Evolutionary conservation across 371 early-diverging fungal genomes (phyloP), one percentile per base, ranked within the genome.

Genomic region (Entomophthora muscae): DNA sequence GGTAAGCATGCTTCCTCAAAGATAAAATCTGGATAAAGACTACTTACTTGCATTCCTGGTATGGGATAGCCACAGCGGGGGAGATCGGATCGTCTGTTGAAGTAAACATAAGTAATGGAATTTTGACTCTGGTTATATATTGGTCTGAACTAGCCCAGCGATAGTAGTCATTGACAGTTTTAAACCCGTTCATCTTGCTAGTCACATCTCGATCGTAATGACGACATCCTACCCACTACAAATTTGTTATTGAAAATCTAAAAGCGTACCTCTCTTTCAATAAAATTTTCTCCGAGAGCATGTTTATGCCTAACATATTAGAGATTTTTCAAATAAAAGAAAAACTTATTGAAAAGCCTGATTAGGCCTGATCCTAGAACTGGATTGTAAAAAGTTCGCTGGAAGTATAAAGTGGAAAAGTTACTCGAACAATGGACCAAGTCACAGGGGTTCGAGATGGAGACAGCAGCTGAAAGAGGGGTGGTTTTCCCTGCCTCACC

Each of bases 21-120:
- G 56, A 22, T 3, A 42, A 57, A 17, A n/a, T n/a, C n/a, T 21
- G 26, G n/a, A 31, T 33, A 5, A 24, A n/a, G 27, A 58, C n/a
- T 5, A 55, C 10, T 29, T 66, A 69, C 62, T 70, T 67, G 65
- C 79, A 76, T 68, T 87, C 87, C 51, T 87, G 80, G 29, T 73
- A 76, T 1, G 95, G 93, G 22, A 93, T 84, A n/a, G 82, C 75
- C 54, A 81, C 73, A 3, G 63, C 65, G 0, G 80, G 77, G 2
- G 89, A 82, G 65, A 98, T 83, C 3, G 97, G 97, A 71, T 98
- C 99, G 72, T 98, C 97, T 65, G 83, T 64, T 22, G 96, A 85
- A 60, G 84, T 88, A 28, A 93, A 74, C 65, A 90, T 88, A 17
- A 94, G 70, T 64, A 89, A 76, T 7, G 93, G 93, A 28, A 88